Evolutionary conservation across 441 rosid genomes (phyloP).

Genomic region (Euphorbia celastroides): DNA sequence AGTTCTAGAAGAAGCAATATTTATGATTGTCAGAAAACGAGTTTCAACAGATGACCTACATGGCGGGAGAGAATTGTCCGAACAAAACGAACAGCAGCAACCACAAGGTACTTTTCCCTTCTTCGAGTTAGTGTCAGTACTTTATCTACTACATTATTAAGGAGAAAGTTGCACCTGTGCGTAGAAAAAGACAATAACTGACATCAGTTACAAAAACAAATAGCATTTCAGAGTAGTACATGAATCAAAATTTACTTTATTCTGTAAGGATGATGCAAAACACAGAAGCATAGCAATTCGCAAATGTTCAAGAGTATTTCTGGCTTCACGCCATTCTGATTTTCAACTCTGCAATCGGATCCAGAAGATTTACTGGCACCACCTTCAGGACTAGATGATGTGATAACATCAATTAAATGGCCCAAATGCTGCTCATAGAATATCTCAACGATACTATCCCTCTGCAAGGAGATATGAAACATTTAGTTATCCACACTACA

Average conservation of each 20-base stretch:
- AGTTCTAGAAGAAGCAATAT: neutral
- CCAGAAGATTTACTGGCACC: constrained; percentile 38
- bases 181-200: constrained; percentile 17
- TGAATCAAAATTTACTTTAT: constrained; percentile 59
- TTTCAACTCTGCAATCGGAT: constrained; percentile 40
- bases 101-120: constrained; percentile 93
- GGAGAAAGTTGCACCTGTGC: constrained; percentile 92
- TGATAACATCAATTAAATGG: constrained; percentile 82
- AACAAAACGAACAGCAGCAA: constrained; percentile 92
- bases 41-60: constrained; percentile 46
- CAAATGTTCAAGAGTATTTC: constrained; percentile 89
- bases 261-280: constrained; percentile 89
- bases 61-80: constrained; percentile 87
- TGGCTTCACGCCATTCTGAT: constrained; percentile 53
- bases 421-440: constrained; percentile 96
- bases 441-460: constrained; percentile 78
- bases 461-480: constrained; percentile 57
- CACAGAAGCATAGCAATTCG: constrained; percentile 94
- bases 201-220: constrained; percentile 1
- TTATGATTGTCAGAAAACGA: neutral
- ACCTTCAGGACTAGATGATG: constrained; percentile 58
- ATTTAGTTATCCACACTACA: too few species aligned
- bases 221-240: constrained; percentile 8
- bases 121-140: constrained; percentile 79
- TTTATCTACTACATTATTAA: constrained; percentile 75